These are phyloP conservation scores for Arabidopsis suecica DNA, from an alignment of 345 rosid species.

Conservation along the genomic window DNA sequence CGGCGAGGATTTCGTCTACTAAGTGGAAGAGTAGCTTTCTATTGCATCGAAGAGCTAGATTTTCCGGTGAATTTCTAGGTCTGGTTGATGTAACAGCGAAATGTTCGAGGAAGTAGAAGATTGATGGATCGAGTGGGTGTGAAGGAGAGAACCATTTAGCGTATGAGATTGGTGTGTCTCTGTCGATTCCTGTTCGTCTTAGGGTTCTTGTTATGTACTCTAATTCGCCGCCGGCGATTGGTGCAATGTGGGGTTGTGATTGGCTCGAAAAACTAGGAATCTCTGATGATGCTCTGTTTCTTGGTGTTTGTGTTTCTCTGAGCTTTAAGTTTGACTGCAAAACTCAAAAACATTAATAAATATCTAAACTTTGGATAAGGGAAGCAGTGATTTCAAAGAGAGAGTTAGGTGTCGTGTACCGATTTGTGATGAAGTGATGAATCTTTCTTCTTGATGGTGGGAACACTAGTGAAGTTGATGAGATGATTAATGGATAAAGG, in stretches of 20 bases:
- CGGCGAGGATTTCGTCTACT: slow-evolving; percentile 66
- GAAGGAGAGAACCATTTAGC: slow-evolving; percentile 68
- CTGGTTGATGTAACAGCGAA: slow-evolving; percentile 33
- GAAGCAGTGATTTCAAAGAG: slow-evolving; percentile 17
- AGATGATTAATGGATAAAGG: slow-evolving; percentile 55
- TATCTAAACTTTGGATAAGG: not conserved
- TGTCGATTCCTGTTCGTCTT: slow-evolving; percentile 57
- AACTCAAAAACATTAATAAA: not conserved
- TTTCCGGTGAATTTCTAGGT: slow-evolving; percentile 19
- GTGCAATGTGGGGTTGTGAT: slow-evolving; percentile 47
- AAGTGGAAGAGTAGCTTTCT: slow-evolving; percentile 70
- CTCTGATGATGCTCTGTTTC: slow-evolving; percentile 58
- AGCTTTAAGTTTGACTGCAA: slow-evolving; percentile 45
- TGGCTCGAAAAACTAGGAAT: slow-evolving; percentile 67
- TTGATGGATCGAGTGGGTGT: slow-evolving; percentile 71
- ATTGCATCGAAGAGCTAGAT: slow-evolving; percentile 57
- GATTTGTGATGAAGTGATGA: slow-evolving; percentile 46
- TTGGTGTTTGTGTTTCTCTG: slow-evolving; percentile 46
- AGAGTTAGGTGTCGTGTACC: slow-evolving; percentile 15
- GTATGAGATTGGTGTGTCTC: slow-evolving; percentile 56
- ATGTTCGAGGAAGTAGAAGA: slow-evolving; percentile 65
- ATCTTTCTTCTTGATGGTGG: slow-evolving; percentile 80
- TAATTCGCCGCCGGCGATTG: slow-evolving; percentile 48
- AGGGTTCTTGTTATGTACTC: slow-evolving; percentile 70
- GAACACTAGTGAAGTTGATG: slow-evolving; percentile 51